Base-by-base conservation (phyloP, 306 rosid species). In the Oxytropis ochrocephala region DNA sequence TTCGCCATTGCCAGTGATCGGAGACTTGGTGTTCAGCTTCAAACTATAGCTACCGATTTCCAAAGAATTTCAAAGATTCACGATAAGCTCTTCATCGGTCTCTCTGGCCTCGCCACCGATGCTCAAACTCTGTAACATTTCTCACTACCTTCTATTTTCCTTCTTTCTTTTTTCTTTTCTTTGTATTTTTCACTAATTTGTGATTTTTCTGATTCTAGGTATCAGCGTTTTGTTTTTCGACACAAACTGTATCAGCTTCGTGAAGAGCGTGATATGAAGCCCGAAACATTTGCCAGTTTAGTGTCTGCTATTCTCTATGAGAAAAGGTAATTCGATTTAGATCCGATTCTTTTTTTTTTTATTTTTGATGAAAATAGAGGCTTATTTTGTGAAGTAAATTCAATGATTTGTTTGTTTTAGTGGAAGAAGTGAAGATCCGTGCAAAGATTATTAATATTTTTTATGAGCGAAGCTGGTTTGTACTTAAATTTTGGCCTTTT, bases 1-100 rank as follows among this genome's bases (percentile, higher is more conserved):
- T 90, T 94, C 77, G 97, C 97, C 79, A 87, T 94, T 10, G 98
- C 96, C 74, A 90, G 97, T 72, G 98, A 94, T 84, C 94, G 98
- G 10, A 86, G 97, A 43, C 85, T 94, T 30, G 98, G 98, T 5
- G 98, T 94, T 84, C 97, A 94, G 90, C 96, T 94, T 7, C 97
- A 94, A 64, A 94, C 97, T 7, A 74, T 94, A 60, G 98, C 97
- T 67, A 94, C 98, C 67, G 97, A 95, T 78, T 95, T 95, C 73
- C 89, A 95, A 80, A 87, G 86, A 72, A 95, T 95, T 68, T 85
- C 68, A 69, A 82, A 78, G 76, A 70, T 95, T 69, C 95, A 89
- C 70, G 96, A 91, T 9, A 76, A 83, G 67, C 88, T 95, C 2
- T 95, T 84, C 74, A 81, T 95, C 49, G 99, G 97, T 69, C 95